These are phyloP conservation scores for Puccinia sorghi DNA, from an alignment of 1,284 basidiomycete species.

Conservation along the genomic window DNA sequence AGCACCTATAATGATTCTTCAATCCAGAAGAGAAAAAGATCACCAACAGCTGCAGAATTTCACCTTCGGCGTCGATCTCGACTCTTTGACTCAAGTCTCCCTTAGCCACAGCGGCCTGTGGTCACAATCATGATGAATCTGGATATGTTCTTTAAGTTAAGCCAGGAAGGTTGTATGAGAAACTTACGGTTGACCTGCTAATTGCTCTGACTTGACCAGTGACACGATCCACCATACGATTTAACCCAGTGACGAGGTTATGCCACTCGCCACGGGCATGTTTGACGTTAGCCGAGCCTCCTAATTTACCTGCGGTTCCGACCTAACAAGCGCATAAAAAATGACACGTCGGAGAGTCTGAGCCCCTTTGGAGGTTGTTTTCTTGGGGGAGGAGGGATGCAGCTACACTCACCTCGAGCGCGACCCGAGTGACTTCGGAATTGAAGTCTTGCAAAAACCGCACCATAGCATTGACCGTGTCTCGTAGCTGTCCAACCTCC, in stretches of 20 bases:
- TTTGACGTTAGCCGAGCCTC: conserved; percentile 86
- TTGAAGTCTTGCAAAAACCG: conserved; percentile 46
- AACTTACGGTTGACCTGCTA: conserved; percentile 38
- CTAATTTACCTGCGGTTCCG: conserved; percentile 86
- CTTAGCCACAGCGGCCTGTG: conserved; percentile 74
- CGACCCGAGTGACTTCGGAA: conserved; percentile 47
- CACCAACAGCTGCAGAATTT: conserved; percentile 86
- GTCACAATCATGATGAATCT: not conserved
- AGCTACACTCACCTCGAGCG: conserved; percentile 46
- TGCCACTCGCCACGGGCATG: conserved; percentile 94
- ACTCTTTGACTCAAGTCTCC: conserved; percentile 96
- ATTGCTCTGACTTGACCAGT: conserved; percentile 48
- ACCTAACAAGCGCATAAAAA: conserved; percentile 56
- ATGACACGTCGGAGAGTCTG: not conserved
- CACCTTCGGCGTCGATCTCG: conserved; percentile 91
- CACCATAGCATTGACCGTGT: conserved; percentile 50
- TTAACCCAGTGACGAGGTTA: conserved; percentile 56
- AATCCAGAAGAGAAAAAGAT: not conserved
- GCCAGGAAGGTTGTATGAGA: no score
- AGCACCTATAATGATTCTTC: not conserved
- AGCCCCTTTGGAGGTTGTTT: not conserved
- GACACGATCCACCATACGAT: conserved; percentile 48
- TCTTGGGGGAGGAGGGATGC: no score
- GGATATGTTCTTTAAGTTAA: not conserved
- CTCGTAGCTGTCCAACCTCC: conserved; percentile 39